Conservation (phyloP, 306 rosid species). For the Quercus dentata region DNA sequence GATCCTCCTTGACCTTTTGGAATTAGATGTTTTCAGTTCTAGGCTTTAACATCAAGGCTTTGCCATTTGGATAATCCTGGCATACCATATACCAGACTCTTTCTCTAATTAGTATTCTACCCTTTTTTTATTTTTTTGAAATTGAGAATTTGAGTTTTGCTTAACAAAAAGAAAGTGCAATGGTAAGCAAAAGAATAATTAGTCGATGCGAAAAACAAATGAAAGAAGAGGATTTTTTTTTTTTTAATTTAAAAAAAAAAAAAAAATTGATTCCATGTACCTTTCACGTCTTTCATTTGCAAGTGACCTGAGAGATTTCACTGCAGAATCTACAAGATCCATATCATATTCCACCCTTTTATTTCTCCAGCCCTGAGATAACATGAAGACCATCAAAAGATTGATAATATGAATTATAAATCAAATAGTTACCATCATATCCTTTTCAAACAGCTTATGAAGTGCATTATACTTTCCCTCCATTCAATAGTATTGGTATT, state of each 20-base stretch:
- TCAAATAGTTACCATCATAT: neutral
- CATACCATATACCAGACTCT: too few relatives aligned
- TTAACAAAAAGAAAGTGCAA: neutral
- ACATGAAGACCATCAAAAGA: neutral
- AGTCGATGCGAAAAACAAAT: too few relatives aligned
- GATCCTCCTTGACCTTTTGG: too few relatives aligned
- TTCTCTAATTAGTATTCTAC: too few relatives aligned
- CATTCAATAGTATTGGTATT: too few relatives aligned
- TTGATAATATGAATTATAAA: neutral
- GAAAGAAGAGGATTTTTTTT: too few relatives aligned
- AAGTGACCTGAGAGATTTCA: constrained; percentile 77
- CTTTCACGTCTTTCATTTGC: constrained; percentile 90
- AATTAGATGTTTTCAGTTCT: too few relatives aligned
- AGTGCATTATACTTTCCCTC: neutral
- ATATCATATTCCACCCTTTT: constrained; percentile 65
- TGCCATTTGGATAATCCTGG: too few relatives aligned
- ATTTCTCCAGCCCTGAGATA: constrained; percentile 71
- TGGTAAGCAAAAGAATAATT: neutral
- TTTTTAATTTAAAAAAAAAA: too few relatives aligned
- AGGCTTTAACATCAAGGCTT: too few relatives aligned
- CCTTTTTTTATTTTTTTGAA: too few relatives aligned
- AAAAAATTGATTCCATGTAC: constrained; percentile 26
- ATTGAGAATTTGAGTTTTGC: neutral
- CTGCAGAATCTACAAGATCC: constrained; percentile 65
- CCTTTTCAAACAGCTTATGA: neutral